phyloP scores from a whole-genome alignment of 2,329 filamentous ascomycete genomes.

The Colletotrichum sublineola region DNA sequence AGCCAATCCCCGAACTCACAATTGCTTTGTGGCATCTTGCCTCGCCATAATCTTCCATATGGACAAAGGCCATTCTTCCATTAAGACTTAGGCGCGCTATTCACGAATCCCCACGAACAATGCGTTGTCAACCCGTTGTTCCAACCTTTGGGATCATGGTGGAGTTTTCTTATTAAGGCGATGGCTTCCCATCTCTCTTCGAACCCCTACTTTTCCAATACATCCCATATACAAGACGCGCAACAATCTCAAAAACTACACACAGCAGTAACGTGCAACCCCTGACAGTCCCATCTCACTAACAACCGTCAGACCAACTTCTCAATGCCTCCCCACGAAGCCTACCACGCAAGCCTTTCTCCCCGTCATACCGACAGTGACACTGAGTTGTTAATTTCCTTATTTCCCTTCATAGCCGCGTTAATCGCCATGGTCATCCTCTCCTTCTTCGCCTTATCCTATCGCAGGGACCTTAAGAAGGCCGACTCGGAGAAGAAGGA shows the following conservation, averaged over 20 bases:
- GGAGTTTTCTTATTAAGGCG: background rate
- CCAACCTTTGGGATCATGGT: too few species aligned
- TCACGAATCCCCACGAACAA: background rate
- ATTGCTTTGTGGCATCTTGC: background rate
- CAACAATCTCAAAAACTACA: background rate
- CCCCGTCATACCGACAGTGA: background rate
- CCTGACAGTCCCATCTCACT: background rate
- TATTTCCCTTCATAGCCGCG: background rate
- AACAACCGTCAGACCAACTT: background rate
- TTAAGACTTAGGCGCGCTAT: background rate
- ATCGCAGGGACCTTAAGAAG: background rate
- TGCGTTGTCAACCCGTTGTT: background rate
- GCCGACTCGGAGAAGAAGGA: background rate
- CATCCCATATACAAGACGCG: background rate
- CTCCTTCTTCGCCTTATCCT: background rate
- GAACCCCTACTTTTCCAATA: background rate
- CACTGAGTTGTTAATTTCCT: background rate
- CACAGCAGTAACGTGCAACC: background rate
- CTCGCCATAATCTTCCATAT: too few species aligned
- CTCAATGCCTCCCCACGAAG: constrained; percentile 6
- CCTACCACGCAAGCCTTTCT: background rate
- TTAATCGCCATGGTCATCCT: background rate
- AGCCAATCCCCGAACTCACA: background rate
- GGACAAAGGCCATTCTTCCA: background rate
- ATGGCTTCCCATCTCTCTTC: too few species aligned